A percentile compares a stretch with the other conserved stretches of the same genome.
These are phyloP conservation scores for Pittosporum tobira DNA, from an alignment of 129 eudicot species.

Conservation along the genomic window DNA sequence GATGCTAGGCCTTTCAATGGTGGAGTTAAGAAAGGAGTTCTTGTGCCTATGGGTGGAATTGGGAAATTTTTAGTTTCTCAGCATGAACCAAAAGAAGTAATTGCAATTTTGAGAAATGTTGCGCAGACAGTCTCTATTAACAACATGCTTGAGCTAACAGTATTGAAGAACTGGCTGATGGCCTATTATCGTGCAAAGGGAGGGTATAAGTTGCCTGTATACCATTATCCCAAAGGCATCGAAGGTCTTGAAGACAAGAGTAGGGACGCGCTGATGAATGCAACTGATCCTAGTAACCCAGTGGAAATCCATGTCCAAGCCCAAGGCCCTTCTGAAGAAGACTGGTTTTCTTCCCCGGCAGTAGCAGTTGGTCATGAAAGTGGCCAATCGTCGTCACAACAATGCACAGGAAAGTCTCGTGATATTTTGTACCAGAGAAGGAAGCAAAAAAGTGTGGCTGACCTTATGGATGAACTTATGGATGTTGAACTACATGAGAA, in stretches of 20 bases:
- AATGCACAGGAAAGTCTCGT: background rate
- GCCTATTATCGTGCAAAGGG: slow-evolving; percentile 25
- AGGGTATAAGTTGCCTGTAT: slow-evolving; percentile 15
- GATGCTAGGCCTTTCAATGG: slow-evolving; percentile 25
- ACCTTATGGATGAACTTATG: slow-evolving; percentile 20
- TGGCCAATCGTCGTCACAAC: background rate
- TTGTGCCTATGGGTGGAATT: slow-evolving; percentile 17
- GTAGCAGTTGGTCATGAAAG: too few species aligned
- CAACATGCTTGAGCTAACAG: slow-evolving; percentile 20
- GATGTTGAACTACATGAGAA: slow-evolving; percentile 2
- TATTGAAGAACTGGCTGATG: slow-evolving; percentile 29
- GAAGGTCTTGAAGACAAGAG: slow-evolving; percentile 47
- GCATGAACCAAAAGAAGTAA: slow-evolving; percentile 13
- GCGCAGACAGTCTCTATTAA: slow-evolving; percentile 8
- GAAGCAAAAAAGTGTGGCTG: slow-evolving; percentile 41
- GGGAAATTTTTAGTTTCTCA: slow-evolving; percentile 2
- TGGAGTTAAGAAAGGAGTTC: slow-evolving; percentile 28
- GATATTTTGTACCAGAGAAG: slow-evolving; percentile 14
- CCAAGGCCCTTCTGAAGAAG: slow-evolving; percentile 34
- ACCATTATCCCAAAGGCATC: slow-evolving; percentile 12
- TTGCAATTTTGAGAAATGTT: slow-evolving; percentile 8
- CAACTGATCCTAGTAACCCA: slow-evolving; percentile 22
- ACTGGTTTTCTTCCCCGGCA: background rate
- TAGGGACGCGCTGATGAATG: slow-evolving; percentile 2
- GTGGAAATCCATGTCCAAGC: slow-evolving; percentile 19